phyloP scores from a whole-genome alignment of 371 early-diverging fungal species.

The Aphelidium insulamus region DNA sequence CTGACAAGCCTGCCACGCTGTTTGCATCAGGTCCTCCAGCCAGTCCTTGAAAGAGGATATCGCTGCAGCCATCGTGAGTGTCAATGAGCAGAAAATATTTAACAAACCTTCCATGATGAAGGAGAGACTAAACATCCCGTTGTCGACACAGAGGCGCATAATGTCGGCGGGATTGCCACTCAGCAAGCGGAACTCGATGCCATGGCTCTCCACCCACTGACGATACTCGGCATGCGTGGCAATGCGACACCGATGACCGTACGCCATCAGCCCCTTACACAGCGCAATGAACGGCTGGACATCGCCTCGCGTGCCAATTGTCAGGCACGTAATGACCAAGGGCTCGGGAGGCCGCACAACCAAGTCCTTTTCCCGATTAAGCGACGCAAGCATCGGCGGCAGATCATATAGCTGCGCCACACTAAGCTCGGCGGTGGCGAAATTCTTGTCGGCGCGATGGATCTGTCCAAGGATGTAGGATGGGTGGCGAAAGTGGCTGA shows the following conservation, averaged over 20 bases:
- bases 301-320: slow-evolving; percentile 70
- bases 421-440: no score
- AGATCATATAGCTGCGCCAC: no score
- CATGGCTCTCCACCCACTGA: slow-evolving; percentile 47
- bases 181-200: slow-evolving; percentile 43
- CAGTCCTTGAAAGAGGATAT: slow-evolving; percentile 35
- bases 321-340: slow-evolving; percentile 49
- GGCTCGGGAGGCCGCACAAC: slow-evolving; percentile 14
- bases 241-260: slow-evolving; percentile 49
- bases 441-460: no score
- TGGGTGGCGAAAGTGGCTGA: no score
- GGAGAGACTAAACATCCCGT: slow-evolving; percentile 44
- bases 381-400: no score
- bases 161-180: slow-evolving; percentile 45
- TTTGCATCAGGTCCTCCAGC: slow-evolving; percentile 40
- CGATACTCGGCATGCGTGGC: slow-evolving; percentile 52
- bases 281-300: slow-evolving; percentile 68
- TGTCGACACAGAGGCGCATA: slow-evolving; percentile 50
- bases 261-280: slow-evolving; percentile 40
- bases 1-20: slow-evolving; percentile 49
- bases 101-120: slow-evolving; percentile 38
- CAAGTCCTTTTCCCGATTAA: no score
- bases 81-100: not conserved
- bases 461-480: no score
- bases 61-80: not conserved